Evolutionary conservation across 1,284 basidiomycete species (phyloP).

Genomic region (Athelia sp.): DNA sequence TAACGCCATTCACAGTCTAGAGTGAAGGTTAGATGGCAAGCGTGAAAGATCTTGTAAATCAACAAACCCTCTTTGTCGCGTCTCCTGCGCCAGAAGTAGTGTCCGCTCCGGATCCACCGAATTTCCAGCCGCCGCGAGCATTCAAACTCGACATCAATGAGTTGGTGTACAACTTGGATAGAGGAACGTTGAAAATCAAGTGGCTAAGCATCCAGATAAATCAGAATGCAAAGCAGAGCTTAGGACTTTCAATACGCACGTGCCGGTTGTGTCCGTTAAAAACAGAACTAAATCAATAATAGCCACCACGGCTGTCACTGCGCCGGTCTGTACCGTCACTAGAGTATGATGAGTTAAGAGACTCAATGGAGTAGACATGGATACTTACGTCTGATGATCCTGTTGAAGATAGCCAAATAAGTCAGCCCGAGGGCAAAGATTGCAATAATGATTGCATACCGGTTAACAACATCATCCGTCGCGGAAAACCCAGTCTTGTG

Average conservation of each 20-base stretch:
- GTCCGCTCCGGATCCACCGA: conserved; percentile 2
- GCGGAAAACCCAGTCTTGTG: conserved; percentile 33
- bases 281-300: conserved; percentile 29
- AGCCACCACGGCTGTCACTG: conserved; percentile 28
- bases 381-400: conserved; percentile 37
- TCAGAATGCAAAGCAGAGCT: neutral
- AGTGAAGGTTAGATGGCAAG: neutral
- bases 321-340: conserved; percentile 34
- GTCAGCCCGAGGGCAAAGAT: too few species aligned
- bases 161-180: conserved; percentile 40
- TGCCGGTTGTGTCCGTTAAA: conserved; percentile 25
- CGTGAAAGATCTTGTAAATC: neutral
- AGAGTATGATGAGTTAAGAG: conserved; percentile 1
- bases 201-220: conserved; percentile 19
- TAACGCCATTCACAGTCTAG: neutral
- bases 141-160: conserved; percentile 38
- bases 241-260: conserved; percentile 13
- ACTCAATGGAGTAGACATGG: neutral
- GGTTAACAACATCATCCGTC: conserved; percentile 31
- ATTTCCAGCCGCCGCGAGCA: conserved; percentile 27
- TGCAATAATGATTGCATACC: too few species aligned
- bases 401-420: too few species aligned
- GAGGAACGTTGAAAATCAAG: conserved; percentile 35
- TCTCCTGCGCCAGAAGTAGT: neutral
- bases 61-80: conserved; percentile 1